These are phyloP conservation scores for Chalara sp. DNA, from an alignment of 2,329 filamentous ascomycete genomes.

Conservation along the genomic window DNA sequence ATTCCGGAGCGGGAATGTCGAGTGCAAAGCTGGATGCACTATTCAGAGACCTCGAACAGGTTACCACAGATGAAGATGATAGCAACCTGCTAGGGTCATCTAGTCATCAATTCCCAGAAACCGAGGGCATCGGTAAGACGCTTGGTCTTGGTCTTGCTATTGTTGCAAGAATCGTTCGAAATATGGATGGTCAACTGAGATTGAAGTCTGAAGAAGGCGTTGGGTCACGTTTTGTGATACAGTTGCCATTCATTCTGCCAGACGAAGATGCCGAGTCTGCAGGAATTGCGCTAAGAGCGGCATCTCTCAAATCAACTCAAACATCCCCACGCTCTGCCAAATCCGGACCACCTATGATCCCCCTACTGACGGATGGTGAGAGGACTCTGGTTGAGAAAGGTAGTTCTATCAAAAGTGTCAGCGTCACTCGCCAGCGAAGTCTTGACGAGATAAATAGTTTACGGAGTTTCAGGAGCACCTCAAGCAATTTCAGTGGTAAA, in stretches of 20 bases:
- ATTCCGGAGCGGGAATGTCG: slow-evolving; percentile 70
- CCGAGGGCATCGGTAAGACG: slow-evolving; percentile 37
- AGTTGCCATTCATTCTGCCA: slow-evolving; percentile 67
- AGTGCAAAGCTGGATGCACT: slow-evolving; percentile 47
- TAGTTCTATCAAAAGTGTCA: slow-evolving; percentile 19
- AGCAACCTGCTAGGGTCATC: slow-evolving; percentile 3
- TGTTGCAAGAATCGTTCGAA: slow-evolving; percentile 79
- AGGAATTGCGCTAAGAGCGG: neutral
- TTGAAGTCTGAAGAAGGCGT: slow-evolving; percentile 78
- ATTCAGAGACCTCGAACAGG: slow-evolving; percentile 53
- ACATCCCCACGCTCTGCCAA: neutral
- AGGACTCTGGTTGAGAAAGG: slow-evolving; percentile 53
- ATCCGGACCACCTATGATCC: slow-evolving; percentile 8
- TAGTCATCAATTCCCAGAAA: slow-evolving; percentile 6
- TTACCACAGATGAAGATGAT: slow-evolving; percentile 39
- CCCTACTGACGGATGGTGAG: slow-evolving; percentile 38
- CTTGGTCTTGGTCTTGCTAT: slow-evolving; percentile 80
- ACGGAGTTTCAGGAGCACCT: slow-evolving; percentile 20
- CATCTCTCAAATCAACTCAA: neutral
- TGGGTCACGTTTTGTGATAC: slow-evolving; percentile 76
- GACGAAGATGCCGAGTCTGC: slow-evolving; percentile 21
- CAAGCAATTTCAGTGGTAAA: slow-evolving; percentile 23
- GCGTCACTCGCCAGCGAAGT: slow-evolving; percentile 12
- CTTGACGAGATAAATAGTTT: slow-evolving; percentile 18
- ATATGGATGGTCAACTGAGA: slow-evolving; percentile 82